Percentiles rank a stretch among this genome's conserved stretches.
phyloP scores from a whole-genome alignment of 371 early-diverging fungal species.

The Basidiobolus heterosporus region DNA sequence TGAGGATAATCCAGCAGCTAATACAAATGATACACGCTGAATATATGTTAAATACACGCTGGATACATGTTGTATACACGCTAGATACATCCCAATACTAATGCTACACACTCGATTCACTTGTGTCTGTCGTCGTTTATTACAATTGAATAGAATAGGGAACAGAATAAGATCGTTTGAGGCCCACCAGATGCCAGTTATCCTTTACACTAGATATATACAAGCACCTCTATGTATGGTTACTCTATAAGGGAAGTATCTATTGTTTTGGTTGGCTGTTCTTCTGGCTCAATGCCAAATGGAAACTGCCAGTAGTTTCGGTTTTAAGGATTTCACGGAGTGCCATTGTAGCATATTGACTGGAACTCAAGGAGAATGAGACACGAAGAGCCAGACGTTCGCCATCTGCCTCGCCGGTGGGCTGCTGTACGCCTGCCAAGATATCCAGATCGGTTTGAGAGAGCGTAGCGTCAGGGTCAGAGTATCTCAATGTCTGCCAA shows the following conservation, averaged over 20 bases:
- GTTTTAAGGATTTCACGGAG: constrained; percentile 77
- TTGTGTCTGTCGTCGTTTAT: no score
- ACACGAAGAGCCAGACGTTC: constrained; percentile 52
- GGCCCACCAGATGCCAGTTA: no score
- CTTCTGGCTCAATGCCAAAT: not conserved
- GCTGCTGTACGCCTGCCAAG: constrained; percentile 17
- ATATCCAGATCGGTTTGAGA: constrained; percentile 53
- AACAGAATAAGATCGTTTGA: no score
- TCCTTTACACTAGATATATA: no score
- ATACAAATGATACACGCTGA: no score
- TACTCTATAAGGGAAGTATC: not conserved
- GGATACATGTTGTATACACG: no score
- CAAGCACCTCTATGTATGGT: no score
- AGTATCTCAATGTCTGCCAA: constrained; percentile 27
- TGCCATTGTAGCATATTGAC: constrained; percentile 95
- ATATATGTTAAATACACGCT: no score
- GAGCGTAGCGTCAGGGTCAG: constrained; percentile 39
- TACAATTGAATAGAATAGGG: no score
- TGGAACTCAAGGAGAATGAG: constrained; percentile 56
- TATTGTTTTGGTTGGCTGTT: not conserved
- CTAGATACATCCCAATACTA: no score
- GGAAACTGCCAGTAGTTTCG: constrained; percentile 27
- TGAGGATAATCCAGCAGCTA: no score
- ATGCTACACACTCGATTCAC: no score
- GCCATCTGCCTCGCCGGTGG: constrained; percentile 22